phyloP scores from a whole-genome alignment of 176 grass and related monocot genomes.

The Juncus inflexus region DNA sequence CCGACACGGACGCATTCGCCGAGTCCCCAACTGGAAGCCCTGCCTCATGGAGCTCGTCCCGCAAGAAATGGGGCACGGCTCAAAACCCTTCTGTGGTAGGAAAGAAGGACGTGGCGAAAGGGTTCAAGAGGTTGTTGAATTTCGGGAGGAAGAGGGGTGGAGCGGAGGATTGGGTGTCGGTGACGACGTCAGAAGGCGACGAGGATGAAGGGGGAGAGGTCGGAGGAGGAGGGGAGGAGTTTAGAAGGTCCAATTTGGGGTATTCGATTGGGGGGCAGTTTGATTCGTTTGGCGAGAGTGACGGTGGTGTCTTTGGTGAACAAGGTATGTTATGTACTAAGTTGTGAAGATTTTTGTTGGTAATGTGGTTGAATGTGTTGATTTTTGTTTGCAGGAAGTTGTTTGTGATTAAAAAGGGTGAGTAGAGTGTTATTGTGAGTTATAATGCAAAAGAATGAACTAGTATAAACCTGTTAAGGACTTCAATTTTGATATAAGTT shows the following conservation, averaged over 20 bases:
- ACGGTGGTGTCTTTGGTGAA: conserved; percentile 47
- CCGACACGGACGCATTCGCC: conserved; percentile 64
- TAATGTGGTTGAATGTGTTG: too few relatives aligned
- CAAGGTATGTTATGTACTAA: conserved; percentile 49
- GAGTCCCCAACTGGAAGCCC: conserved; percentile 77
- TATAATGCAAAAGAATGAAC: too few relatives aligned
- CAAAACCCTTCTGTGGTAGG: conserved; percentile 71
- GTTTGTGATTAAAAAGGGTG: too few relatives aligned
- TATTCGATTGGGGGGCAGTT: conserved; percentile 43
- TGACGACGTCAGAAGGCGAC: conserved; percentile 89
- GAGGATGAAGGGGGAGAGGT: conserved; percentile 70
- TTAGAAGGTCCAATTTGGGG: conserved; percentile 80
- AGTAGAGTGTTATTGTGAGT: too few relatives aligned
- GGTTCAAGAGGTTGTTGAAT: conserved; percentile 91
- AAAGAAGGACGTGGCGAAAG: conserved; percentile 79
- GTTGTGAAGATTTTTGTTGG: not conserved
- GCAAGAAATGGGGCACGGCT: conserved; percentile 90
- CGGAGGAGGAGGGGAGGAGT: conserved; percentile 61
- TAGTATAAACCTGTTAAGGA: too few relatives aligned
- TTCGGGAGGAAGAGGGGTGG: conserved; percentile 84
- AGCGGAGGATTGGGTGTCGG: conserved; percentile 87
- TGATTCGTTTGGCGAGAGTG: conserved; percentile 67
- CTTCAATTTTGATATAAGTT: too few relatives aligned
- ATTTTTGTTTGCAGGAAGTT: too few relatives aligned
- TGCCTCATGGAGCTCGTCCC: conserved; percentile 78